Conservation (phyloP, 768 basidiomycete genomes). For the Auricularia cornea region DNA sequence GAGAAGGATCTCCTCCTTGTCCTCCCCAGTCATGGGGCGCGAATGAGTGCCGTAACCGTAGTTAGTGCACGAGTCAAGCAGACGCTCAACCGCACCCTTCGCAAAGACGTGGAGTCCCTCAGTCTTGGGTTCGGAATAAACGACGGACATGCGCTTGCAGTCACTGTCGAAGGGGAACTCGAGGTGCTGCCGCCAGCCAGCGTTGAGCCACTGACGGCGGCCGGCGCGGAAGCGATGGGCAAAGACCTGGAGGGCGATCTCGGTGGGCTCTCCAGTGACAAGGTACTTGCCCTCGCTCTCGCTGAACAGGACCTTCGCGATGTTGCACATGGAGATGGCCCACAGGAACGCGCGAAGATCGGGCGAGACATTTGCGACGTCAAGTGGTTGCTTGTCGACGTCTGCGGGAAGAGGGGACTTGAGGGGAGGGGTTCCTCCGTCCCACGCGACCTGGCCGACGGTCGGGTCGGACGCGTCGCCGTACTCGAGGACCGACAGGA, state of each 20-base stretch:
- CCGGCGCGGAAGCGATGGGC: conserved; percentile 42
- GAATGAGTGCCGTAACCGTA: conserved; percentile 17
- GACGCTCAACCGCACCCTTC: conserved; percentile 36
- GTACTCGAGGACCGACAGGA: conserved; percentile 16
- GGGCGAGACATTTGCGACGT: not conserved
- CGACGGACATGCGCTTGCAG: conserved; percentile 42
- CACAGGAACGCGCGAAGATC: not conserved
- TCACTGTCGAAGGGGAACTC: conserved; percentile 44
- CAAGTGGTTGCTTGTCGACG: not conserved
- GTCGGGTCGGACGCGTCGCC: conserved; percentile 16
- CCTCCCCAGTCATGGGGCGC: conserved; percentile 17
- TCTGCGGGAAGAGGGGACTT: not conserved
- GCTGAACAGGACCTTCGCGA: conserved; percentile 13
- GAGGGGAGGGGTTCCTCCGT: not conserved
- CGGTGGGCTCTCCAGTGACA: conserved; percentile 48
- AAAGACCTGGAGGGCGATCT: conserved; percentile 48
- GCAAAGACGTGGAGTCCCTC: conserved; percentile 8
- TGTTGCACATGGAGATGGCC: conserved; percentile 3
- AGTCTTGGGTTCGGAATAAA: conserved; percentile 21
- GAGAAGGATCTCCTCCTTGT: conserved; percentile 17
- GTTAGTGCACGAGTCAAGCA: conserved; percentile 39
- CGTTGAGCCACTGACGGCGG: conserved; percentile 7
- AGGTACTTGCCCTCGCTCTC: conserved; percentile 23
- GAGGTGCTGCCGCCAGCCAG: conserved; percentile 25
- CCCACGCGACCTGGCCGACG: conserved; percentile 3